Base-by-base conservation (phyloP, 1,284 basidiomycete species). In the Moesziomyces sp. region DNA sequence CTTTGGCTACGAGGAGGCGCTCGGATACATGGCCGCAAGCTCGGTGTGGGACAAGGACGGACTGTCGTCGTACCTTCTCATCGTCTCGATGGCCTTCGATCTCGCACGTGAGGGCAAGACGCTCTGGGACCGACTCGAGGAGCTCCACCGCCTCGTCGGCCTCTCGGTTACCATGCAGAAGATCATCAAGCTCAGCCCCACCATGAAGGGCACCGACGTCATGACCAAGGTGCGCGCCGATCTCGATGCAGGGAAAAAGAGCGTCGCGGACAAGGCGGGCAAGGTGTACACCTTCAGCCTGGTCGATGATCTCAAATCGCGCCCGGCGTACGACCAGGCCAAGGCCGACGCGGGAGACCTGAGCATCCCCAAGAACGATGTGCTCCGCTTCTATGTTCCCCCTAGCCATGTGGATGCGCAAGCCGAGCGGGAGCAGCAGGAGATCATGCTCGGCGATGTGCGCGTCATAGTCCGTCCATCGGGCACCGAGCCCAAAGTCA, bases 1-100 rank as follows among this genome's bases (percentile, higher is more conserved):
- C 3, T 79, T 79, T 30, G 79, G 75, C 6, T 80, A 80, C 67
- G 79, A 80, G 42, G 79, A 80, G 40, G 79, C 79, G n/a, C 59
- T 80, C 4, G 79, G 79, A 0, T 80, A 80, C 71, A 79, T 80
- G 76, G 75, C 68, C 24, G 58, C 65, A 13, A 67, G 60, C 47
- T 61, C 66, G 11, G 79, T 80, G 0, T 79, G 76, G 74, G 79
- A 80, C 67, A 80, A 80, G 55, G 79, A 80, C 46, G 79, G 79
- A 9, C 73, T 80, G 10, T 77, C 77, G 8, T 78, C 77, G 6
- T 74, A 78, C 21, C 60, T 80, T 6, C 53, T 73, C 23, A 72
- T 79, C 46, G 59, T 75, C 18, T 74, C 74, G 5, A 60, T 80
- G 54, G 79, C 79, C 1, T 73, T 66, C 21, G 71, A 73, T 33